phyloP scores from a whole-genome alignment of 2,329 filamentous ascomycete genomes.

The Teratosphaeria pseudoeucalypti region DNA sequence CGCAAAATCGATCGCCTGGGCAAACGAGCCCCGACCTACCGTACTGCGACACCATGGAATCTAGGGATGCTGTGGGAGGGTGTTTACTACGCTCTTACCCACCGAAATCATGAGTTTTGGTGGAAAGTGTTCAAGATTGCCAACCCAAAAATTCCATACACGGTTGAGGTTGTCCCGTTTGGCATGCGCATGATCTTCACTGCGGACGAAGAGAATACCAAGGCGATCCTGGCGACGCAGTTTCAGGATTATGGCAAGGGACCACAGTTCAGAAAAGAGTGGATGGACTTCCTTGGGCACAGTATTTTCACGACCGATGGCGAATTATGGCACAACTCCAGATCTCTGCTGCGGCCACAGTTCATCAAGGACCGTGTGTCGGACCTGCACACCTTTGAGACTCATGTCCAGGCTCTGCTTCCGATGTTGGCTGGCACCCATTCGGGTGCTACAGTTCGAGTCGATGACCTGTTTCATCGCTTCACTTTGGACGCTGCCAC shows the following conservation, averaged over 20 bases:
- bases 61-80: slow-evolving; percentile 54
- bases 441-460: slow-evolving; percentile 48
- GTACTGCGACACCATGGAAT: slow-evolving; percentile 37
- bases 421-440: slow-evolving; percentile 41
- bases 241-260: slow-evolving; percentile 82
- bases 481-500: slow-evolving; percentile 77
- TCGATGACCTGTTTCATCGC: slow-evolving; percentile 71
- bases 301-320: slow-evolving; percentile 67
- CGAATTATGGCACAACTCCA: slow-evolving; percentile 64
- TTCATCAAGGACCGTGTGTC: slow-evolving; percentile 78
- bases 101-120: slow-evolving; percentile 57
- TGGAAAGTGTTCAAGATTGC: slow-evolving; percentile 38
- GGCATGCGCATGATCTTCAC: slow-evolving; percentile 61
- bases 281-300: slow-evolving; percentile 64
- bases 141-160: slow-evolving; percentile 38
- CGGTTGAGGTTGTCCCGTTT: slow-evolving; percentile 48
- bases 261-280: slow-evolving; percentile 60
- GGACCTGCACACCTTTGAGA: slow-evolving; percentile 72
- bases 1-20: slow-evolving; percentile 32
- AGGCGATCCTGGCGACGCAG: slow-evolving; percentile 78
- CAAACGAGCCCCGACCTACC: slow-evolving; percentile 32
- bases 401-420: slow-evolving; percentile 65
- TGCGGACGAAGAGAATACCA: slow-evolving; percentile 78
- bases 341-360: slow-evolving; percentile 75
- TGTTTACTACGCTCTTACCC: slow-evolving; percentile 35